phyloP scores from a whole-genome alignment of 1,284 basidiomycete genomes.

The Tausonia pullulans region DNA sequence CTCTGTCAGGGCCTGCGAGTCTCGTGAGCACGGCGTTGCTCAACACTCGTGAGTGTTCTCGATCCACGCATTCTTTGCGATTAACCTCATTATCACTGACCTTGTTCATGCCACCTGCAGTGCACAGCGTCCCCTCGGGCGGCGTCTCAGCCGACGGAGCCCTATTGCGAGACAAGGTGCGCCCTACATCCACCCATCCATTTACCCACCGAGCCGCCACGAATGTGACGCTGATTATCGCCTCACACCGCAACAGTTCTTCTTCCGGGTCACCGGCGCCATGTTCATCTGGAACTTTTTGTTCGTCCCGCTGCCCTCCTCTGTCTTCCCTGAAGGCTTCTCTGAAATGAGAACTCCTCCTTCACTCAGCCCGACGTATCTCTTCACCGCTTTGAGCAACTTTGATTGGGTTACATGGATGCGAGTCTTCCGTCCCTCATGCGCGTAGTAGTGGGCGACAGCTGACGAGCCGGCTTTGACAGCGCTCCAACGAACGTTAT shows the following conservation, averaged over 20 bases:
- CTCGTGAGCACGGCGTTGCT: slow-evolving; percentile 16
- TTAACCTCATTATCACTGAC: too few species aligned
- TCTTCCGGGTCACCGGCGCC: slow-evolving; percentile 10
- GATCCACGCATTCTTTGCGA: too few species aligned
- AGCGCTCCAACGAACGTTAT: slow-evolving; percentile 10
- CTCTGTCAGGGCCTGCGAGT: slow-evolving; percentile 1
- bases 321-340: background rate
- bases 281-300: slow-evolving; percentile 16
- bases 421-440: background rate
- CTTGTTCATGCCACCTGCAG: background rate
- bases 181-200: background rate
- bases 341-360: background rate
- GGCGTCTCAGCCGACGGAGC: slow-evolving; percentile 1
- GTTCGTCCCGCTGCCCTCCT: background rate
- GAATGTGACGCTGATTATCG: too few species aligned
- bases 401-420: slow-evolving; percentile 17
- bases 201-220: background rate
- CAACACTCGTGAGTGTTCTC: slow-evolving; percentile 1
- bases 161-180: slow-evolving; percentile 1
- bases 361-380: slow-evolving; percentile 4
- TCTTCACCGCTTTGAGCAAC: slow-evolving; percentile 10
- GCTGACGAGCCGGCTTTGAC: too few species aligned
- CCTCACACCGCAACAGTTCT: slow-evolving; percentile 5
- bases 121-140: slow-evolving; percentile 2
- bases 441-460: too few species aligned